Conservation (phyloP, 2,329 filamentous ascomycete species). For the Calonectria ilicicola region DNA sequence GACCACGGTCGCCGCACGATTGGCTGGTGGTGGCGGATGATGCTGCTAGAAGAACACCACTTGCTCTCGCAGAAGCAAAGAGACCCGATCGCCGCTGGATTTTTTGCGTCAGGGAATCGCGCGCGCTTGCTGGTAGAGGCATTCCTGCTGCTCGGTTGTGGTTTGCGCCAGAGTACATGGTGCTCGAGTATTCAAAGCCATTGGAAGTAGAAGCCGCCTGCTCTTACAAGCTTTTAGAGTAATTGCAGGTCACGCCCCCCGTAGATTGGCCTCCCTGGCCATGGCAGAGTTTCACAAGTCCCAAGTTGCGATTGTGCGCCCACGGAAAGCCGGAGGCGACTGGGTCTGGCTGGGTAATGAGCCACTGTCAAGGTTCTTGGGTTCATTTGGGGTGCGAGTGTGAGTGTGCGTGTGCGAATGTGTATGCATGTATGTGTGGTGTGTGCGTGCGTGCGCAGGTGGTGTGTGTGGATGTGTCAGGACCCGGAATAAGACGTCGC, state of each 20-base stretch:
- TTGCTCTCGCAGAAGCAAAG: not conserved
- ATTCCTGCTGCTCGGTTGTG: slow-evolving; percentile 17
- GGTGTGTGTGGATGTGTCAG: slow-evolving; percentile 24
- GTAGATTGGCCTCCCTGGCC: not conserved
- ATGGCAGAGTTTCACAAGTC: slow-evolving; percentile 16
- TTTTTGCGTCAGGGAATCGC: slow-evolving; percentile 10
- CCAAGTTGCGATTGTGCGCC: slow-evolving; percentile 31
- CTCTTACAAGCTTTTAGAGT: not conserved
- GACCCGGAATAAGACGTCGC: slow-evolving; percentile 21
- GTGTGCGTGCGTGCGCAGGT: slow-evolving; percentile 20
- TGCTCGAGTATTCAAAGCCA: slow-evolving; percentile 5
- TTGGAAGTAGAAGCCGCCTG: slow-evolving; percentile 24
- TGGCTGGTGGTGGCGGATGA: slow-evolving; percentile 35
- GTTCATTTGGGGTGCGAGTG: slow-evolving; percentile 34
- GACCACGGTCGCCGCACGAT: slow-evolving; percentile 33
- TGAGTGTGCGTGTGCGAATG: slow-evolving; percentile 5
- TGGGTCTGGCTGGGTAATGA: slow-evolving; percentile 33
- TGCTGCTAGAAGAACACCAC: slow-evolving; percentile 13
- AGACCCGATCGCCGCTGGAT: slow-evolving; percentile 27
- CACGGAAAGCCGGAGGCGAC: slow-evolving; percentile 16
- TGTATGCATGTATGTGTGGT: slow-evolving; percentile 26
- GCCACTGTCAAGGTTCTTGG: slow-evolving; percentile 32
- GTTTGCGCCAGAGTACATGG: not conserved
- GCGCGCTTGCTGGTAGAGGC: slow-evolving; percentile 17
- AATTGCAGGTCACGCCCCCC: not conserved